Percentiles rank a stretch among this genome's conserved stretches.
These are phyloP conservation scores for Amaranthus cruentus DNA, from an alignment of 148 eudicot genomes.

Conservation along the genomic window DNA sequence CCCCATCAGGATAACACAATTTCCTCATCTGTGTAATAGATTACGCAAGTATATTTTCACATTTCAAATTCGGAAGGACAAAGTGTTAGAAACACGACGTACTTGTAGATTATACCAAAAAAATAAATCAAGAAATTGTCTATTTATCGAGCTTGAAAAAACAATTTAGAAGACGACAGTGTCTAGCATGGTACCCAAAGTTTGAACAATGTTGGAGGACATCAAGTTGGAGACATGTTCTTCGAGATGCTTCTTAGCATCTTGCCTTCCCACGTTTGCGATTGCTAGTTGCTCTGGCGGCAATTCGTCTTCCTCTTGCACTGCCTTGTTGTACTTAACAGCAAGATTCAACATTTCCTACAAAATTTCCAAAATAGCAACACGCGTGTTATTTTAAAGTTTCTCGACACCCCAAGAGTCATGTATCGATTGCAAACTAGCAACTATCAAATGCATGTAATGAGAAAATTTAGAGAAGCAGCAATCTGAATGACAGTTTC, in stretches of 20 bases:
- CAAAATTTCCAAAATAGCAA: conserved; percentile 8
- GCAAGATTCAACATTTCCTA: conserved; percentile 95
- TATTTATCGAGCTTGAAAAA: neutral
- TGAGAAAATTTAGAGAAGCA: neutral
- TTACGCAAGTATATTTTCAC: no score
- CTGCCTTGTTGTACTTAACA: conserved; percentile 86
- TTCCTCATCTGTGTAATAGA: no score
- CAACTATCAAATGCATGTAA: neutral
- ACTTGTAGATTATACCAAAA: neutral
- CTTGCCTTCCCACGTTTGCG: conserved; percentile 94
- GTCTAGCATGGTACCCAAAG: conserved; percentile 89
- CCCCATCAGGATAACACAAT: no score
- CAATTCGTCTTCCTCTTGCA: conserved; percentile 91
- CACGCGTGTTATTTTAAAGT: neutral
- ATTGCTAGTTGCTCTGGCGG: conserved; percentile 92
- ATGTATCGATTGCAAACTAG: neutral
- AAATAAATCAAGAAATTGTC: neutral
- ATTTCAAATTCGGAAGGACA: no score
- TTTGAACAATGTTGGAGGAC: conserved; percentile 91
- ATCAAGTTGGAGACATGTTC: conserved; percentile 92
- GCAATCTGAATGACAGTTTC: neutral
- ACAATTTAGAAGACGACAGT: conserved; percentile 68
- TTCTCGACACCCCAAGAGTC: neutral
- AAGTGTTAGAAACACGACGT: no score
- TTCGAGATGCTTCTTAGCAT: conserved; percentile 96